Base-by-base conservation (phyloP, 2,329 filamentous ascomycete species). In the Nannizzia gypsea region DNA sequence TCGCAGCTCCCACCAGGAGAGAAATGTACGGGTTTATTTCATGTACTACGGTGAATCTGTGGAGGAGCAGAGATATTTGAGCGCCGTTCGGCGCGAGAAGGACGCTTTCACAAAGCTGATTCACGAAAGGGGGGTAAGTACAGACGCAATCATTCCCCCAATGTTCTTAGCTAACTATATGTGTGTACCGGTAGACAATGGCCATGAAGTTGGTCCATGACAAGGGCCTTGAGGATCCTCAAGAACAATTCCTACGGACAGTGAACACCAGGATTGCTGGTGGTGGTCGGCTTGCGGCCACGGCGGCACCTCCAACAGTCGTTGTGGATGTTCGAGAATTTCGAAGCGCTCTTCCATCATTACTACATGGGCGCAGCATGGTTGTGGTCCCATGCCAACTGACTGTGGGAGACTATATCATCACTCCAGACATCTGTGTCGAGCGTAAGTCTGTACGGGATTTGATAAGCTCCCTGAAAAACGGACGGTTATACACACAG, bases 321-420 rank as follows among this genome's bases (percentile, higher is more conserved):
- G 88, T 99, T 1, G 90, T 97, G 46, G 93, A 99, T 67, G 89
- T 97, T 31, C 89, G 93, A 69, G 93, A 99, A 73, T 97, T 99
- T 71, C 85, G 93, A 64, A 96, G 91, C 34, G 91, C 89, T 0
- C 80, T 99, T 0, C 92, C 93, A 0, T 96, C 90, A 1, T 81
- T 99, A 3, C 80, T 97, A 1, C 92, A 99, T 71, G 93, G 89
- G 0, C 87, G 89, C 57, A 89, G 84, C 66, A 92, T 96, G 78
- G 79, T 90, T 36, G 85, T 97, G 48, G 86, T 97, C 0, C 93
- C 93, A 1, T 96, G 92, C 74, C 95, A 95, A 83, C 78, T 99
- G 62, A 99, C 92, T 0, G 92, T 99, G 0, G 93, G 90, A 64
- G 93, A 99, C 76, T 99, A 99, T 73, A 86, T 99, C 63, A 80